Evolutionary conservation across 2,329 filamentous ascomycete genomes (phyloP).

Genomic region (Fusarium circinatum): DNA sequence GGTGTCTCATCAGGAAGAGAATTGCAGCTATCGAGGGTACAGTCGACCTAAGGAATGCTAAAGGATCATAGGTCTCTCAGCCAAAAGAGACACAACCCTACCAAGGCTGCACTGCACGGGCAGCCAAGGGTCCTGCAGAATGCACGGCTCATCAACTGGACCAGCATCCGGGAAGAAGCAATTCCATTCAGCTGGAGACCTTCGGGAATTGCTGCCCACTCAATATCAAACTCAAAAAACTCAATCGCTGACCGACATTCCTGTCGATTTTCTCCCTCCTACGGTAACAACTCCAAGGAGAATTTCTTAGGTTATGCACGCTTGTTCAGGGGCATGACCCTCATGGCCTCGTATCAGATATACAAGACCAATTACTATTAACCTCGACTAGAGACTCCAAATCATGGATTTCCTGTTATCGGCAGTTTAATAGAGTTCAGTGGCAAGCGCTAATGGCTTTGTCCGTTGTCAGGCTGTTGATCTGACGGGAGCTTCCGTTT

Average conservation of each 20-base stretch:
- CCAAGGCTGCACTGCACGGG: background rate
- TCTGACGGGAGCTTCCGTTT: constrained; percentile 33
- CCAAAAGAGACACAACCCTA: background rate
- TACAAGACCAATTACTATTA: constrained; percentile 5
- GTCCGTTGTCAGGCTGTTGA: constrained; percentile 15
- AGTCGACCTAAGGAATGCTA: constrained; percentile 6
- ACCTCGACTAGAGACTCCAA: background rate
- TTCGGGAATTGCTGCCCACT: constrained; percentile 19
- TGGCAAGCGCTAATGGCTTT: constrained; percentile 11
- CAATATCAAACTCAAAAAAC: constrained; percentile 25
- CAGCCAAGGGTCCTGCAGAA: background rate
- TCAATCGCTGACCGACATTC: constrained; percentile 28
- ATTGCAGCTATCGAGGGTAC: background rate
- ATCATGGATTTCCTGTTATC: background rate
- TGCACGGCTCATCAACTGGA: constrained; percentile 30
- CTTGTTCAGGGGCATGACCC: constrained; percentile 17
- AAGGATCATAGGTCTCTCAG: constrained; percentile 6
- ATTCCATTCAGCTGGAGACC: constrained; percentile 10
- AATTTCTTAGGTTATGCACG: background rate
- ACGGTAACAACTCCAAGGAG: background rate
- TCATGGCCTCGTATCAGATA: constrained; percentile 7
- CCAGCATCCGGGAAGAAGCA: constrained; percentile 11
- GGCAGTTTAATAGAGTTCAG: constrained; percentile 32
- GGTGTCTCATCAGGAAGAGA: background rate
- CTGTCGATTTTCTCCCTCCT: background rate